A percentile compares a stretch with the other conserved stretches of the same genome.
These are phyloP conservation scores for Aspergillus sp. DNA, from an alignment of 2,329 filamentous ascomycete species.

Conservation along the genomic window DNA sequence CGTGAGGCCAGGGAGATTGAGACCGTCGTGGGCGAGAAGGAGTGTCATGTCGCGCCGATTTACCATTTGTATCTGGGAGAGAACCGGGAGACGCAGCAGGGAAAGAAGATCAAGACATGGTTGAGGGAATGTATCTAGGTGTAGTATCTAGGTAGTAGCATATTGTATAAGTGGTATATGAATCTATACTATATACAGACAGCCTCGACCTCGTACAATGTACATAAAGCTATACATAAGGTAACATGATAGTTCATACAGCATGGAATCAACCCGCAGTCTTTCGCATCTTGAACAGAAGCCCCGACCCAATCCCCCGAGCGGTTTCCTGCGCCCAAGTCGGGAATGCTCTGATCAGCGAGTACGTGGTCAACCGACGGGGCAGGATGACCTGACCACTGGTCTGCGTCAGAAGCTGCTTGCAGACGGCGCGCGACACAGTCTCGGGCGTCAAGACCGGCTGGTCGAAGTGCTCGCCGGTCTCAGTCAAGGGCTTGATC, in stretches of 20 bases:
- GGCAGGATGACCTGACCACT: slow-evolving; percentile 45
- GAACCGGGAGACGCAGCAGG: slow-evolving; percentile 32
- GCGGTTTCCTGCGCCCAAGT: slow-evolving; percentile 41
- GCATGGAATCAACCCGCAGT: neutral
- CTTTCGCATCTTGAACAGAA: slow-evolving; percentile 17
- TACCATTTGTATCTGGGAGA: slow-evolving; percentile 31
- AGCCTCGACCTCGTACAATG: too few species aligned
- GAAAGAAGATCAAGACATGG: slow-evolving; percentile 30
- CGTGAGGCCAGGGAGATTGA: slow-evolving; percentile 31
- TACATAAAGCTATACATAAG: neutral
- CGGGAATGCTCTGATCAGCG: slow-evolving; percentile 27
- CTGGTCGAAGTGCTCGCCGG: slow-evolving; percentile 24
- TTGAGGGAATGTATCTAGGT: slow-evolving; percentile 18
- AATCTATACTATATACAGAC: neutral
- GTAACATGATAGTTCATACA: neutral
- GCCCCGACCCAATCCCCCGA: slow-evolving; percentile 19
- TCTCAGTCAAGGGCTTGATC: slow-evolving; percentile 29
- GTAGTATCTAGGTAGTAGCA: slow-evolving; percentile 9
- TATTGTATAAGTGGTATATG: neutral
- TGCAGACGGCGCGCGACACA: slow-evolving; percentile 43
- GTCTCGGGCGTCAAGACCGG: slow-evolving; percentile 28
- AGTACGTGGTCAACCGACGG: slow-evolving; percentile 19
- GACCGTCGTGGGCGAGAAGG: slow-evolving; percentile 29
- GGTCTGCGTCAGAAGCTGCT: slow-evolving; percentile 42
- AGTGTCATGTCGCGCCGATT: slow-evolving; percentile 37